These are phyloP conservation scores for Asterella californica DNA, from an alignment of 225 moss, liverwort and hornwort genomes.

Conservation along the genomic window DNA sequence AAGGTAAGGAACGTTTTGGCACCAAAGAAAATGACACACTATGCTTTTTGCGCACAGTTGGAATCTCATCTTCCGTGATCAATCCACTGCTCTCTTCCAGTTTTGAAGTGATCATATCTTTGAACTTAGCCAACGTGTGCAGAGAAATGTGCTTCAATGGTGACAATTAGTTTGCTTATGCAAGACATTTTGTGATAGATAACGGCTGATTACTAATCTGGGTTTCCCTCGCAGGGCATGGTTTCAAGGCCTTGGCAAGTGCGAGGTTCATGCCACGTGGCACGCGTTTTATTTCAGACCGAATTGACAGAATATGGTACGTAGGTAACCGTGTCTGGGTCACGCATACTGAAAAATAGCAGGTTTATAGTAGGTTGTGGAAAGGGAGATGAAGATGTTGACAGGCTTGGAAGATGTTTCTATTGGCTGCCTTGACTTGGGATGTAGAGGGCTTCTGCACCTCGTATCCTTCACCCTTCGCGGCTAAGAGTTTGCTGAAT, in stretches of 20 bases:
- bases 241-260: constrained; percentile 82
- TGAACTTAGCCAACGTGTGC: neutral
- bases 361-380: too few species aligned
- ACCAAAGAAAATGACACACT: too few species aligned
- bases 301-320: constrained; percentile 86
- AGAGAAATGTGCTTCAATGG: neutral
- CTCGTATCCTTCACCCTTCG: too few species aligned
- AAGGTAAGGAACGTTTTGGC: constrained; percentile 51
- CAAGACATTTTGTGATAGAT: neutral
- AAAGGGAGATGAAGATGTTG: too few species aligned
- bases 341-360: neutral
- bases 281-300: constrained; percentile 59
- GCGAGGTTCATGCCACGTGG: constrained; percentile 74
- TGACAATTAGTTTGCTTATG: neutral
- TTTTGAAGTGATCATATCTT: neutral
- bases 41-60: too few species aligned
- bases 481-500: too few species aligned
- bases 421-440: neutral
- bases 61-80: neutral
- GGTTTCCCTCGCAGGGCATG: constrained; percentile 62
- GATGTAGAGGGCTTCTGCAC: too few species aligned
- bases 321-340: neutral
- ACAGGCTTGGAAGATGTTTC: neutral
- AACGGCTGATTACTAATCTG: neutral
- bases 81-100: neutral